Base-by-base conservation (phyloP, 257 asterid species). In the Leonotis leonurus region DNA sequence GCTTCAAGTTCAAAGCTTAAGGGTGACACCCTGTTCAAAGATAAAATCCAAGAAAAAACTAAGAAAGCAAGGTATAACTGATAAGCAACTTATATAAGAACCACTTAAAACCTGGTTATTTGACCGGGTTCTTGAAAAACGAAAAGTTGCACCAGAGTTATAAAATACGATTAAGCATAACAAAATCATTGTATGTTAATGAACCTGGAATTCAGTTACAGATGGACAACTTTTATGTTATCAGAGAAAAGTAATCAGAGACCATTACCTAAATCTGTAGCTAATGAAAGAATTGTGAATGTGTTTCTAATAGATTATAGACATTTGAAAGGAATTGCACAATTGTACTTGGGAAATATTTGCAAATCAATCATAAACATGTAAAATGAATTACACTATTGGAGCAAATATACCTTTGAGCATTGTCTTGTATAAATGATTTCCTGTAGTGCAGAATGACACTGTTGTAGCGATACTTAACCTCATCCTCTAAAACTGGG, bases 1-100 rank as follows among this genome's bases (percentile, higher is more conserved):
- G 99, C 97, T 75, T 92, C 99, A 25, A 92, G 99, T 83, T 89
- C 99, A 73, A 92, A 92, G 78, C 97, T 92, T 65, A 92, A 70
- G 64, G 99, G 99, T 54, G 99, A 92, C 73, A 92, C 97, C 85
- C 99, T 92, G 85, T 71, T 69, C 64, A 71, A 65, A 50, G 59
- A 75, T 60, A 39, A n/a, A 39, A 4, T 49, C 41, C 54, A 64
- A 52, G 61, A 63, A 64, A 52, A 70, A 74, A n/a, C 45, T 30
- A 22, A 54, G 54, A 18, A 39, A 4, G 43, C 21, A 12, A 30
- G 20, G 63, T 36, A 60, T 36, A 67, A 27, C 17, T 61, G 57
- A 55, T 50, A 39, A 67, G 26, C 51, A 62, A 46, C 52, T 20
- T 49, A n/a, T n/a, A 27, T 11, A 21, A 40, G 40, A 36, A 56